phyloP scores from a whole-genome alignment of 1,284 basidiomycete genomes.

The Bondarzewia mesenterica region DNA sequence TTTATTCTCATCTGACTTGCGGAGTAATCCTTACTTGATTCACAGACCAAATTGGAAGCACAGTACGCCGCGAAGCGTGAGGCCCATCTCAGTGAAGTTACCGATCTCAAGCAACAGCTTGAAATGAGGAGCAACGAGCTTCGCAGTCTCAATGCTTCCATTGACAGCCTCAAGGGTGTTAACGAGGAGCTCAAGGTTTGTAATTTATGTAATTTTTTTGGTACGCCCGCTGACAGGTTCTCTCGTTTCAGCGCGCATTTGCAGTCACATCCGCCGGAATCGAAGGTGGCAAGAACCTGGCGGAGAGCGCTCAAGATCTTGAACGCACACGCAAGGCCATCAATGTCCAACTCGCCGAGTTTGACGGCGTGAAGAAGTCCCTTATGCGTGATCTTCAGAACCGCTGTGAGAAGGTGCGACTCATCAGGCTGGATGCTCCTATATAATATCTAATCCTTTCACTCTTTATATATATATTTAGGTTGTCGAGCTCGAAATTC shows the following conservation, averaged over 20 bases:
- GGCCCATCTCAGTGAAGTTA: conserved; percentile 78
- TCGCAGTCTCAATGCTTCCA: conserved; percentile 75
- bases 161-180: conserved; percentile 91
- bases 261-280: conserved; percentile 94
- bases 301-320: conserved; percentile 93
- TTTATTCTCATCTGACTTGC: conserved; percentile 9
- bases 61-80: conserved; percentile 93
- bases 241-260: conserved; percentile 73
- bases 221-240: conserved; percentile 8
- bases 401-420: conserved; percentile 92
- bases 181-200: conserved; percentile 96
- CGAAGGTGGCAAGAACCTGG: conserved; percentile 93
- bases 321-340: conserved; percentile 96
- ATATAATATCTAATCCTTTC: too few species aligned
- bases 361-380: conserved; percentile 98
- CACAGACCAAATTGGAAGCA: conserved; percentile 84
- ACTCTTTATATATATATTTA: conserved; percentile 25
- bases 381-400: conserved; percentile 99
- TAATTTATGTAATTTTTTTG: not conserved
- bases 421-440: too few species aligned
- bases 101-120: conserved; percentile 88
- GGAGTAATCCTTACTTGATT: conserved; percentile 4
- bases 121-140: conserved; percentile 86
- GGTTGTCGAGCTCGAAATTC: conserved; percentile 99
- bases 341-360: conserved; percentile 95